phyloP scores from a whole-genome alignment of 257 asterid genomes.

The Cordia subcordata region DNA sequence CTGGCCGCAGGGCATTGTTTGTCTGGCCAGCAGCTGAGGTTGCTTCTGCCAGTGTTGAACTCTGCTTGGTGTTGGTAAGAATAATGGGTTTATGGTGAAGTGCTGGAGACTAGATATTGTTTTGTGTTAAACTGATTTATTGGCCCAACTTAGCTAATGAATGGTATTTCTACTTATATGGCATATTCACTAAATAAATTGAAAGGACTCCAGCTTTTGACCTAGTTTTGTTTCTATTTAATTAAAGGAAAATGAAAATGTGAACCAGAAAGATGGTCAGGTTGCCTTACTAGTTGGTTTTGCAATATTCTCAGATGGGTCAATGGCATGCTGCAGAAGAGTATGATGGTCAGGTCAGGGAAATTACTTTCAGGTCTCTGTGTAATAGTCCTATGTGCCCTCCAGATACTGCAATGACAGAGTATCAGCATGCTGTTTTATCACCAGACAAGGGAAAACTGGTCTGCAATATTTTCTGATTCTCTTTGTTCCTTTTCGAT shows the following conservation, averaged over 20 bases:
- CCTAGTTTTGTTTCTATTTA: too few species aligned
- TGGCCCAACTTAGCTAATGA: too few species aligned
- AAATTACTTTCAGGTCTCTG: slow-evolving; percentile 60
- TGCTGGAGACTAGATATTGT: too few species aligned
- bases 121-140: too few species aligned
- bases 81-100: too few species aligned
- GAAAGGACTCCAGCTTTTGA: too few species aligned
- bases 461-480: slow-evolving; percentile 34
- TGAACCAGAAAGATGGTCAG: neutral
- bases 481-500: slow-evolving; percentile 4
- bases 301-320: slow-evolving; percentile 54
- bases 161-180: too few species aligned
- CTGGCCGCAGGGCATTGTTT: too few species aligned
- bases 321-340: slow-evolving; percentile 76
- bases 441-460: slow-evolving; percentile 67
- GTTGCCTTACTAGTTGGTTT: neutral
- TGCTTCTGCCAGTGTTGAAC: too few species aligned
- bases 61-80: too few species aligned
- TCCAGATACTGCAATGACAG: slow-evolving; percentile 88
- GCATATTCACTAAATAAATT: too few species aligned
- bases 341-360: slow-evolving; percentile 83
- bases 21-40: too few species aligned
- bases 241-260: neutral
- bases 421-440: slow-evolving; percentile 62
- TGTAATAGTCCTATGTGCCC: slow-evolving; percentile 96